Evolutionary conservation across 345 rosid species (phyloP).

Genomic region (Eucalyptus melliodora): DNA sequence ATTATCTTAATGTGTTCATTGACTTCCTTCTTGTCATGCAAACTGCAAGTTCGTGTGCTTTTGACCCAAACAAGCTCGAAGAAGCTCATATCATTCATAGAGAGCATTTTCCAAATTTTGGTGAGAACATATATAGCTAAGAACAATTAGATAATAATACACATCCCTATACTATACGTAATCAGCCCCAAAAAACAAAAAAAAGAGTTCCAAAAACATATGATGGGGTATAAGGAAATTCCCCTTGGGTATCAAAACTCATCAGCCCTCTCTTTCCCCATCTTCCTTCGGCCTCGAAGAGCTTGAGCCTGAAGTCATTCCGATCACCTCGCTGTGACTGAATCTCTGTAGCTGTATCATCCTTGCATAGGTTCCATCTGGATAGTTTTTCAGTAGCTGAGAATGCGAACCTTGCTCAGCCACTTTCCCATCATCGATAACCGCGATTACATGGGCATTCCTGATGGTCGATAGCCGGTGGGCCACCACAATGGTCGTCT

Average conservation of each 20-base stretch:
- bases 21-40: background rate
- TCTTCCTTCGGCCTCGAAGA: conserved; percentile 67
- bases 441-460: conserved; percentile 78
- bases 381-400: conserved; percentile 64
- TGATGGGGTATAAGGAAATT: background rate
- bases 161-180: background rate
- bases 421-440: conserved; percentile 91
- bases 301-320: conserved; percentile 75
- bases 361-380: conserved; percentile 80
- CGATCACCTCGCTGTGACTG: conserved; percentile 73
- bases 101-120: background rate
- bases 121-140: background rate
- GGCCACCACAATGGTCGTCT: conserved; percentile 84
- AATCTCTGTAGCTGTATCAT: conserved; percentile 97
- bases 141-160: background rate
- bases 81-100: background rate
- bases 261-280: conserved; percentile 32
- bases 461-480: conserved; percentile 82
- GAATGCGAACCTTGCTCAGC: conserved; percentile 94
- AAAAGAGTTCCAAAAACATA: background rate
- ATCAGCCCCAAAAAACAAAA: background rate
- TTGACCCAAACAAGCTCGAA: background rate
- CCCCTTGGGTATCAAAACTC: background rate
- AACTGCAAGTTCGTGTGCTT: background rate
- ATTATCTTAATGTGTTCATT: background rate